Percentiles rank a stretch among this genome's conserved stretches.
Conservation (phyloP, 345 rosid species). For the Angophora floribunda region DNA sequence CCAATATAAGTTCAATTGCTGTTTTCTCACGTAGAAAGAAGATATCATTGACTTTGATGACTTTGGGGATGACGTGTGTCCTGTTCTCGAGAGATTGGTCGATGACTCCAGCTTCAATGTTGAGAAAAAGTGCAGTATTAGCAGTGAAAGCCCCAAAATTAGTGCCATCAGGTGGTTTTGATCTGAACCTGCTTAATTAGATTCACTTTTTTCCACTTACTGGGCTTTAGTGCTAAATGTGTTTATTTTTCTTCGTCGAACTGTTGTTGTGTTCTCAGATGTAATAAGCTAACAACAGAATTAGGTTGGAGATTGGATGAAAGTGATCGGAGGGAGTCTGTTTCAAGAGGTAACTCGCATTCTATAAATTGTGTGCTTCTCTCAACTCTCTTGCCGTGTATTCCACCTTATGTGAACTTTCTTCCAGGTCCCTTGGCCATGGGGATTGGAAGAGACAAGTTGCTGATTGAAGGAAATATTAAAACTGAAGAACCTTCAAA, state of each 20-base stretch:
- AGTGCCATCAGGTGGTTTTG: background rate
- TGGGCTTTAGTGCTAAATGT: background rate
- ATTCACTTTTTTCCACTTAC: background rate
- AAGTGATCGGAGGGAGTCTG: constrained; percentile 10
- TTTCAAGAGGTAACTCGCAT: constrained; percentile 8
- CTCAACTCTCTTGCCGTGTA: background rate
- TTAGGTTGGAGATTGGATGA: constrained; percentile 11
- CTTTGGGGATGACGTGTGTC: constrained; percentile 37
- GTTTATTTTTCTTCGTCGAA: background rate
- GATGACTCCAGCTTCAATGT: constrained; percentile 9
- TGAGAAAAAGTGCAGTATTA: background rate
- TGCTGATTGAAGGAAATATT: constrained; percentile 4
- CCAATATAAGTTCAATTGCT: background rate
- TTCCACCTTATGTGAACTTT: background rate
- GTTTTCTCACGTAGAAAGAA: constrained; percentile 10
- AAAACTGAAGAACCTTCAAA: constrained; percentile 4
- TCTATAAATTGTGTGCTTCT: background rate
- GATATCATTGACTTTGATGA: constrained; percentile 27
- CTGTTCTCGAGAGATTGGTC: constrained; percentile 2
- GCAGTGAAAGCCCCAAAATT: background rate
- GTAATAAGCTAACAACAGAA: constrained; percentile 6
- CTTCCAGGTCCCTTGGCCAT: background rate
- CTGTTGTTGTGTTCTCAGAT: constrained; percentile 7
- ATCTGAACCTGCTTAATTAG: background rate
- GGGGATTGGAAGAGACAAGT: background rate